Evolutionary conservation across 2,329 filamentous ascomycete genomes (phyloP), one percentile per base, ranked within the genome.

Genomic region (Colletotrichum liaoningense): DNA sequence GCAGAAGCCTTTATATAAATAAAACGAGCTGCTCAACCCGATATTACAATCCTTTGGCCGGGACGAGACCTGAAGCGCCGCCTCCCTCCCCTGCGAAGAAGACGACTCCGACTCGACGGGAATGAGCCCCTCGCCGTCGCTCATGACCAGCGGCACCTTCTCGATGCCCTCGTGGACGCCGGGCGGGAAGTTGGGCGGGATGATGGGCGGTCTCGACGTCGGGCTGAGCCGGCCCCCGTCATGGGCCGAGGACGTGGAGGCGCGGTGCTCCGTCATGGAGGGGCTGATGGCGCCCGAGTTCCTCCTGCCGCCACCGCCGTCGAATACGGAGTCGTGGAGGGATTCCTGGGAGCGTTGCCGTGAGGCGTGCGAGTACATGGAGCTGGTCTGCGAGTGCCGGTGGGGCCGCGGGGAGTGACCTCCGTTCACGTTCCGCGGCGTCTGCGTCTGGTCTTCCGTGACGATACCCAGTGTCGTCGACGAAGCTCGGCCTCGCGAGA

Each of bases 1-100:
- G 56, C 89, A 91, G 75, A 90, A 89, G 1, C 88, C 88, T 67
- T 88, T 89, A 49, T 87, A 81, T 11, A 85, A 80, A 63, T 87
- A 85, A 74, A 89, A 90, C 0, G 88, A 89, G 75, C 87, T 88
- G 46, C 62, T 76, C 0, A 81, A 78, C 2, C 80, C 84, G 46
- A 90, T 88, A 6, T 76, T 83, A 75, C 84, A 86, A 58, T 86
- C 84, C 12, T 77, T 65, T 77, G 76, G 46, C 71, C 65, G 35
- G 74, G 73, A 33, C 28, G 52, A 5, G 11, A 78, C 76, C 67
- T 54, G 30, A 58, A 76, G 9, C 73, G 75, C 14, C 7, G 46
- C 52, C 74, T 75, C 11, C 59, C 70, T 19, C 12, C 64, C 76
- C 28, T 67, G 74, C 19, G 42, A 49, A 49, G 42, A n/a, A 4